Percentiles rank a stretch among this genome's conserved stretches.
phyloP scores from a whole-genome alignment of 148 eudicot genomes.

The Heliamphora exappendiculata region DNA sequence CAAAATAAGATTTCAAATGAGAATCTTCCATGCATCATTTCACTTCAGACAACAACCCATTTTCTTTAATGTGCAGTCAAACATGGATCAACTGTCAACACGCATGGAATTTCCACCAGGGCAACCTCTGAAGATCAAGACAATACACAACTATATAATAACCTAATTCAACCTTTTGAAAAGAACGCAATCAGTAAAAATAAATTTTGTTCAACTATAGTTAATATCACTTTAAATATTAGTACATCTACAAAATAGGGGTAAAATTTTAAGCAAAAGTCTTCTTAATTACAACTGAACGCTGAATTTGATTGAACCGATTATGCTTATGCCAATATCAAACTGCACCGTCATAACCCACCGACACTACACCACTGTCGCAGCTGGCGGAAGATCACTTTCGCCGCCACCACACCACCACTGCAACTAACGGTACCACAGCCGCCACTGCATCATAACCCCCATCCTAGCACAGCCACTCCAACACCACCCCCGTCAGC shows the following conservation, averaged over 20 bases:
- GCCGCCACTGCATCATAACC: no score
- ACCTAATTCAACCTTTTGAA: not conserved
- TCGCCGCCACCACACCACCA: not conserved
- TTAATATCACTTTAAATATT: not conserved
- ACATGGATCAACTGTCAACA: not conserved
- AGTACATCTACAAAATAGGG: no score
- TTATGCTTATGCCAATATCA: not conserved
- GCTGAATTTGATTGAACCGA: not conserved
- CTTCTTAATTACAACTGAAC: not conserved
- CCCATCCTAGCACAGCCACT: no score
- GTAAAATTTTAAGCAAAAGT: not conserved
- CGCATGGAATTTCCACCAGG: not conserved
- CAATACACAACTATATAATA: not conserved
- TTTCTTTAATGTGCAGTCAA: not conserved
- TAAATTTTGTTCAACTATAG: not conserved
- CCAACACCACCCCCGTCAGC: no score
- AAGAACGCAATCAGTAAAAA: not conserved
- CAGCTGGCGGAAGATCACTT: no score
- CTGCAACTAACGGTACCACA: no score
- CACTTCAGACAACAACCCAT: not conserved
- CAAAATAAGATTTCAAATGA: not conserved
- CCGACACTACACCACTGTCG: not conserved
- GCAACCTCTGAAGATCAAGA: not conserved
- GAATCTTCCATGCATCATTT: not conserved
- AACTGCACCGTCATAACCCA: not conserved